phyloP scores from a whole-genome alignment of 2,329 filamentous ascomycete species.

The Penicillium digitatum region DNA sequence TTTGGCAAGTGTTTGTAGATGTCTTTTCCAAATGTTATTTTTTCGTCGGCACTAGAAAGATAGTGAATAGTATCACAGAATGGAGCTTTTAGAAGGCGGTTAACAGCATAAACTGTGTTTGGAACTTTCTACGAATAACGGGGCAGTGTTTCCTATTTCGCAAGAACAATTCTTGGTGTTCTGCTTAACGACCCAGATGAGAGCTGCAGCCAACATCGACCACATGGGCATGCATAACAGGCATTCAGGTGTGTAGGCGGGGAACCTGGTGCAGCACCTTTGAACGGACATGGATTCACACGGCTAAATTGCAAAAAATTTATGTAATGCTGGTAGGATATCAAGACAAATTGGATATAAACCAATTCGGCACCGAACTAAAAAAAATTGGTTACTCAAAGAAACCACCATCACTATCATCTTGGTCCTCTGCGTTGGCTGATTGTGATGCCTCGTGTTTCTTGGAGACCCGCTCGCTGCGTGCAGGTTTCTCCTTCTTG shows the following conservation, averaged over 20 bases:
- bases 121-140: no score
- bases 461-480: neutral
- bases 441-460: slow-evolving; percentile 8
- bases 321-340: slow-evolving; percentile 8
- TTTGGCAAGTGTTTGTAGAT: no score
- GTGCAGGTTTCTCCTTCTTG: slow-evolving; percentile 9
- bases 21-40: no score
- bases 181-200: neutral
- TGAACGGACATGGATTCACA: neutral
- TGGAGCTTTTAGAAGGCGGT: no score
- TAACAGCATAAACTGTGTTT: no score
- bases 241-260: neutral
- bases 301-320: neutral
- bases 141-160: neutral
- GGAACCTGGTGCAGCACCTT: no score
- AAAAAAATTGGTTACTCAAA: slow-evolving; percentile 29
- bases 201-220: neutral
- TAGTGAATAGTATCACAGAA: no score
- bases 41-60: no score
- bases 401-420: slow-evolving; percentile 41
- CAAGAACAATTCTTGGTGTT: neutral
- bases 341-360: slow-evolving; percentile 8
- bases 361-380: neutral
- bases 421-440: slow-evolving; percentile 15
- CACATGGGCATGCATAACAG: neutral